Evolutionary conservation across 495 filamentous ascomycete species (phyloP).

Genomic region (Lasiosphaeria hispida): DNA sequence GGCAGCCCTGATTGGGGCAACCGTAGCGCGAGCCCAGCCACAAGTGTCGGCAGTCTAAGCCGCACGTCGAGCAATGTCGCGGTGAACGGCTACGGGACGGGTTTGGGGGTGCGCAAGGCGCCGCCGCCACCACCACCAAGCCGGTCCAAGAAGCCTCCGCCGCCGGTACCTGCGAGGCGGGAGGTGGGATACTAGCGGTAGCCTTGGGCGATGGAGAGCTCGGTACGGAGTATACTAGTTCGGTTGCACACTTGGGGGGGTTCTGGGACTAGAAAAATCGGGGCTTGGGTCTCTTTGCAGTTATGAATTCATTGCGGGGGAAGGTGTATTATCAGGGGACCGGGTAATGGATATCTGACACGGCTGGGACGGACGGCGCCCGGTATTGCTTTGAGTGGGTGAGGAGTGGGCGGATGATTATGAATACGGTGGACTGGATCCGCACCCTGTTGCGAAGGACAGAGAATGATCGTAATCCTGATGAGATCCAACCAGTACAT

Average conservation of each 20-base stretch:
- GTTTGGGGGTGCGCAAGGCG: constrained; percentile 56
- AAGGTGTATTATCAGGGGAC: not conserved
- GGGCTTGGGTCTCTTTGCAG: not conserved
- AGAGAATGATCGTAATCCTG: not conserved
- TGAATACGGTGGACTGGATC: constrained; percentile 9
- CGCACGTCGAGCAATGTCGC: constrained; percentile 54
- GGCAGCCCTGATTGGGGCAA: constrained; percentile 61
- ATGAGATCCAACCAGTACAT: not conserved
- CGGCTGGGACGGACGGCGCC: not conserved
- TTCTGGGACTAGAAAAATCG: not conserved
- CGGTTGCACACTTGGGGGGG: not conserved
- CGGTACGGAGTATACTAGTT: not conserved
- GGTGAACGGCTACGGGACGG: constrained; percentile 44
- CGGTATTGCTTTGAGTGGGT: not conserved
- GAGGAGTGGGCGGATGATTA: not conserved
- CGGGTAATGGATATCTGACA: not conserved
- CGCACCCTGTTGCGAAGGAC: not conserved
- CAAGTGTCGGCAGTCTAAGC: constrained; percentile 58
- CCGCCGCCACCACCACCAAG: constrained; percentile 83
- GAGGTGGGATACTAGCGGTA: constrained; percentile 33
- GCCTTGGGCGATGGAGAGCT: not conserved
- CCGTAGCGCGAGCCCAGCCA: constrained; percentile 59
- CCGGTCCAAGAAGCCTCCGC: constrained; percentile 72
- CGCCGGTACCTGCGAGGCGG: constrained; percentile 53
- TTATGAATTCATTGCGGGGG: not conserved